Evolutionary conservation across 306 rosid species (phyloP).

Genomic region (Potentilla sterilis): DNA sequence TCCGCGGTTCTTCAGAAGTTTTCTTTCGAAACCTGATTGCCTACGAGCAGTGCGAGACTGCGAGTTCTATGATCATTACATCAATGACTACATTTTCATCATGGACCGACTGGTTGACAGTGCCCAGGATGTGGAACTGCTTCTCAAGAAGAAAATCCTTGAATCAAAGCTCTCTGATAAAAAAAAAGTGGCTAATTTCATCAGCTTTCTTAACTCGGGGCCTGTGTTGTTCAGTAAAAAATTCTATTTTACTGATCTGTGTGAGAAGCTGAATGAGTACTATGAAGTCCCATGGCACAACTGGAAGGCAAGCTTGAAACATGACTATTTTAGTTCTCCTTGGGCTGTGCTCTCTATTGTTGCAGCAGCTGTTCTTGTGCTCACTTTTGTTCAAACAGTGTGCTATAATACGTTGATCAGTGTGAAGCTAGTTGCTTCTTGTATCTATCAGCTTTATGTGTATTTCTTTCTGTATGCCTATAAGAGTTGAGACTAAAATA

Average conservation of each 20-base stretch:
- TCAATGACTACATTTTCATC: conserved; percentile 17
- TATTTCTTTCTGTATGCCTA: too few relatives aligned
- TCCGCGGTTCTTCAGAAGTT: neutral
- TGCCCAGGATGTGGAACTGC: conserved; percentile 1
- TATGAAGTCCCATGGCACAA: neutral
- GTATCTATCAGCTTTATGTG: neutral
- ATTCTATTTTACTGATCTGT: neutral
- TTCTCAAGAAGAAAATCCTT: neutral
- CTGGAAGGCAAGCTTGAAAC: conserved; percentile 25
- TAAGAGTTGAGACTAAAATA: too few relatives aligned
- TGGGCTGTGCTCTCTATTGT: conserved; percentile 14
- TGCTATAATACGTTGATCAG: too few relatives aligned
- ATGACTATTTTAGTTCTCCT: conserved; percentile 11
- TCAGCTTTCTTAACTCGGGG: conserved; percentile 19
- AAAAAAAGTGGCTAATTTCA: neutral
- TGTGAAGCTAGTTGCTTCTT: neutral
- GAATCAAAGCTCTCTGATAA: conserved; percentile 22
- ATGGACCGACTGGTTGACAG: conserved; percentile 19
- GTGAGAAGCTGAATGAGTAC: conserved; percentile 18
- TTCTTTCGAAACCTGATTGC: conserved; percentile 26
- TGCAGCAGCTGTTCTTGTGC: neutral
- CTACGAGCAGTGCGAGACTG: conserved; percentile 34
- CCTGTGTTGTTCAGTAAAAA: conserved; percentile 2
- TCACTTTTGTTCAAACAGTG: neutral
- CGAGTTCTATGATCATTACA: conserved; percentile 11